Evolutionary conservation across 2,329 filamentous ascomycete species (phyloP).

Genomic region (Penicillium aurantiogriseum): DNA sequence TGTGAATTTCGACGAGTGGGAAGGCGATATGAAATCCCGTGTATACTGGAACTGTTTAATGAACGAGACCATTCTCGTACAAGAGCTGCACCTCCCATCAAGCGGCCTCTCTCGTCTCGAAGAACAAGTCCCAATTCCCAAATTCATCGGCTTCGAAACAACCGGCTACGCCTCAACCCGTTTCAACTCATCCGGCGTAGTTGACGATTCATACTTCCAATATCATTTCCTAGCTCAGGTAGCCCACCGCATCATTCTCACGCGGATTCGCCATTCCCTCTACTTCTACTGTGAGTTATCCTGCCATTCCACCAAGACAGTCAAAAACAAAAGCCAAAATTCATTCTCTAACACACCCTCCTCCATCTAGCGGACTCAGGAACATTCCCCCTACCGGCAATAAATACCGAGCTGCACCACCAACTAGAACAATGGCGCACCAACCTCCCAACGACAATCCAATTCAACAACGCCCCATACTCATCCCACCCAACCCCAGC

Average conservation of each 20-base stretch:
- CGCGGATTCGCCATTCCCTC: constrained; percentile 52
- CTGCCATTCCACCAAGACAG: neutral
- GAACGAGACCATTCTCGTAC: constrained; percentile 56
- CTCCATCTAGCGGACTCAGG: constrained; percentile 37
- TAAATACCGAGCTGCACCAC: constrained; percentile 54
- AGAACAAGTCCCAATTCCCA: constrained; percentile 53
- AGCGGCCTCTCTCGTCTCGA: constrained; percentile 53
- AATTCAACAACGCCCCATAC: constrained; percentile 41
- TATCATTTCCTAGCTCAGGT: constrained; percentile 59
- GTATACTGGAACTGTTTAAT: constrained; percentile 57
- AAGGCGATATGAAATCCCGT: constrained; percentile 56
- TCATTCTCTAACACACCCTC: constrained; percentile 1
- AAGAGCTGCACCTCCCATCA: constrained; percentile 54
- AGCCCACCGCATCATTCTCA: constrained; percentile 56
- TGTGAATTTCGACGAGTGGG: constrained; percentile 51
- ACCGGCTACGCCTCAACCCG: constrained; percentile 34
- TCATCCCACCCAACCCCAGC: constrained; percentile 20
- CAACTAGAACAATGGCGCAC: constrained; percentile 57
- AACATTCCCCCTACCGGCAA: constrained; percentile 47
- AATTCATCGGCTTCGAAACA: constrained; percentile 50
- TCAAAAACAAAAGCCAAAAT: neutral
- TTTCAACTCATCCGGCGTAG: constrained; percentile 36
- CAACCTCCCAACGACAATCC: constrained; percentile 50
- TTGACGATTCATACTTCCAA: constrained; percentile 56
- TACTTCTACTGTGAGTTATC: constrained; percentile 47